Evolutionary conservation across 2,329 filamentous ascomycete genomes (phyloP).

Genomic region (Pleoardoris graminearum): DNA sequence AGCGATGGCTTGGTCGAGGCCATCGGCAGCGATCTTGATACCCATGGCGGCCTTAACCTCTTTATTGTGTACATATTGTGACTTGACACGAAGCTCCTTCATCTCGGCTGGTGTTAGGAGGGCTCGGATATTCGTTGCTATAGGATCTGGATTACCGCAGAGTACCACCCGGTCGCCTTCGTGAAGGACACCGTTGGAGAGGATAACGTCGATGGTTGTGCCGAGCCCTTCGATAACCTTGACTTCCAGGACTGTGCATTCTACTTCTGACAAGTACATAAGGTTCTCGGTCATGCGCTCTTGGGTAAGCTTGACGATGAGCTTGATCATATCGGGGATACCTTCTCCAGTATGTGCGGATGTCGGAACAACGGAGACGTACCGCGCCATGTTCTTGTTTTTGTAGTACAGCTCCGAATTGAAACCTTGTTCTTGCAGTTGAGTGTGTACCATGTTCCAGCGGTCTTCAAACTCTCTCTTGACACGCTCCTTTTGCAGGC

Average conservation of each 20-base stretch:
- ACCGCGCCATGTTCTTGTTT: slow-evolving; percentile 95
- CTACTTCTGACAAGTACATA: slow-evolving; percentile 98
- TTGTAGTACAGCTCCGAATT: slow-evolving; percentile 96
- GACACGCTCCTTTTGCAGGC: slow-evolving; percentile 87
- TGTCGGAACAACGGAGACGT: slow-evolving; percentile 94
- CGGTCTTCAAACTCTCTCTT: slow-evolving; percentile 93
- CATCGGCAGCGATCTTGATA: slow-evolving; percentile 98
- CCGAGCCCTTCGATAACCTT: slow-evolving; percentile 99
- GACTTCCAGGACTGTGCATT: slow-evolving; percentile 96
- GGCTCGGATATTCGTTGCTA: slow-evolving; percentile 92
- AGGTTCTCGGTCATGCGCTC: slow-evolving; percentile 96
- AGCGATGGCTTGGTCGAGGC: slow-evolving; percentile 93
- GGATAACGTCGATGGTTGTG: slow-evolving; percentile 96
- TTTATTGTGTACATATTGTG: slow-evolving; percentile 97
- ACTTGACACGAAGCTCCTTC: slow-evolving; percentile 93
- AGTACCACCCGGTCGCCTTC: slow-evolving; percentile 95
- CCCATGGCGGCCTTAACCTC: slow-evolving; percentile 97
- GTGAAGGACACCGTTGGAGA: slow-evolving; percentile 91
- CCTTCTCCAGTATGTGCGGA: slow-evolving; percentile 98
- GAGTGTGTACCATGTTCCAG: slow-evolving; percentile 86
- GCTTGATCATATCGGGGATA: slow-evolving; percentile 98
- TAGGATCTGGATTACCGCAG: slow-evolving; percentile 95
- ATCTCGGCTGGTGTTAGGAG: slow-evolving; percentile 90
- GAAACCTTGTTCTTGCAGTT: slow-evolving; percentile 95
- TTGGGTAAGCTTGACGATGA: slow-evolving; percentile 88